Base-by-base conservation (phyloP, 805 yeast species). In the Saccharomycopsis vini region DNA sequence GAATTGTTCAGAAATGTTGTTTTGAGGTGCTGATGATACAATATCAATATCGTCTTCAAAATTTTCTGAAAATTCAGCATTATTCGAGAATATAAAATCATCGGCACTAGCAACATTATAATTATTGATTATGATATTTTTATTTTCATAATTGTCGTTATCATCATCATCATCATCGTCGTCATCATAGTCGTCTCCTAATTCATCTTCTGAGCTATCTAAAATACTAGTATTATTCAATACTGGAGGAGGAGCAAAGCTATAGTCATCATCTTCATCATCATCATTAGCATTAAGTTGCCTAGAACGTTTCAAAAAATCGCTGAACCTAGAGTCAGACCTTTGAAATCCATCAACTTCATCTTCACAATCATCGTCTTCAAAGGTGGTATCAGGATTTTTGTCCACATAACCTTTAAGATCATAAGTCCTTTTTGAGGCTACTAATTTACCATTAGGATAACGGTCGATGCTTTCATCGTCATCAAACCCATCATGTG, bases 351-450 rank as follows among this genome's bases (percentile, higher is more conserved):
- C 12, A 12, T 26, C 7, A 9, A 9, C 29, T 12, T 26, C 12
- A 26, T 26, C 12, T 26, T 26, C 29, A 26, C 12, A 26, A 26
- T 26, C 29, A 9, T 26, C 29, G 7, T 26, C 29, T 12, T 26
- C 29, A n/a, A n/a, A n/a, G n/a, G n/a, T n/a, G n/a, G n/a, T n/a
- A n/a, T n/a, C n/a, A n/a, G n/a, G n/a, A n/a, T n/a, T n/a, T n/a
- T n/a, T n/a, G n/a, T n/a, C n/a, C 15, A 48, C 36, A 23, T 40
- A 48, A 18, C 40, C 36, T 16, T 45, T 46, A 5, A 48, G 31
- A 26, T 46, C 40, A 31, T 46, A 46, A 3, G 43, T 40, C 30
- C 40, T 43, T 3, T 41, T 43, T 4, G 47, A 43, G 4, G 45
- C 39, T 6, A 47, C 43, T 12, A 44, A 21, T 16, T 40, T 36